A percentile compares a stretch with the other conserved stretches of the same genome.
phyloP scores from a whole-genome alignment of 768 basidiomycete species.

The Pleurotus sapidus region DNA sequence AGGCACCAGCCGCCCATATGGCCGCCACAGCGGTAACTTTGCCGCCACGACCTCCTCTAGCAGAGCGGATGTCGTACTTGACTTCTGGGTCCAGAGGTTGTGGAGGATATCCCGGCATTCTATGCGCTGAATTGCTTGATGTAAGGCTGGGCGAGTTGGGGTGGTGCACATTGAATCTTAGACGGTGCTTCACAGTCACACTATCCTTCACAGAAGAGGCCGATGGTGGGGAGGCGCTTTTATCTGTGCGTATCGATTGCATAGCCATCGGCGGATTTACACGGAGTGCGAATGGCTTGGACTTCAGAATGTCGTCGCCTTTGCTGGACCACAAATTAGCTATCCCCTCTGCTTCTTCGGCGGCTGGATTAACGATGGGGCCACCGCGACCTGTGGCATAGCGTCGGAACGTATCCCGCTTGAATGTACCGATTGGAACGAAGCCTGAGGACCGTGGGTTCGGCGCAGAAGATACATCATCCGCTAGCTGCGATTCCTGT shows the following conservation, averaged over 20 bases:
- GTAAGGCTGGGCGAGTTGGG: not conserved
- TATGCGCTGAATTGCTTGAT: slow-evolving; percentile 7
- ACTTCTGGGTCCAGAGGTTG: slow-evolving; percentile 44
- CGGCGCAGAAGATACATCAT: slow-evolving; percentile 37
- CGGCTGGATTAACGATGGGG: slow-evolving; percentile 20
- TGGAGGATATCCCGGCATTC: slow-evolving; percentile 28
- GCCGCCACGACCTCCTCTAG: slow-evolving; percentile 75
- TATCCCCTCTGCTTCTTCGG: slow-evolving; percentile 34
- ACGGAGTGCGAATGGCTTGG: slow-evolving; percentile 7
- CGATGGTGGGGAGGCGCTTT: slow-evolving; percentile 34
- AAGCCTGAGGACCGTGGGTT: slow-evolving; percentile 80
- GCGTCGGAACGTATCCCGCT: slow-evolving; percentile 33
- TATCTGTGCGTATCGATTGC: slow-evolving; percentile 33
- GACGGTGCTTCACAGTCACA: not conserved
- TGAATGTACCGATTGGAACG: slow-evolving; percentile 58
- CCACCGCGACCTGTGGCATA: slow-evolving; percentile 21
- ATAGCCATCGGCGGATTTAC: slow-evolving; percentile 16
- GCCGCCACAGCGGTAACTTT: slow-evolving; percentile 71
- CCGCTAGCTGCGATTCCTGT: slow-evolving; percentile 6
- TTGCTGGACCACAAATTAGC: slow-evolving; percentile 36
- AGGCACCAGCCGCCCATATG: slow-evolving; percentile 64
- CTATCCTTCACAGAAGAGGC: slow-evolving; percentile 9
- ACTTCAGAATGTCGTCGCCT: not conserved
- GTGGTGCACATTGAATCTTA: not conserved
- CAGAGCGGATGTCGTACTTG: slow-evolving; percentile 74